Percentiles rank a stretch among this genome's conserved stretches.
These are phyloP conservation scores for Aeminium ludgeri DNA, from an alignment of 495 filamentous ascomycete species.

Conservation along the genomic window DNA sequence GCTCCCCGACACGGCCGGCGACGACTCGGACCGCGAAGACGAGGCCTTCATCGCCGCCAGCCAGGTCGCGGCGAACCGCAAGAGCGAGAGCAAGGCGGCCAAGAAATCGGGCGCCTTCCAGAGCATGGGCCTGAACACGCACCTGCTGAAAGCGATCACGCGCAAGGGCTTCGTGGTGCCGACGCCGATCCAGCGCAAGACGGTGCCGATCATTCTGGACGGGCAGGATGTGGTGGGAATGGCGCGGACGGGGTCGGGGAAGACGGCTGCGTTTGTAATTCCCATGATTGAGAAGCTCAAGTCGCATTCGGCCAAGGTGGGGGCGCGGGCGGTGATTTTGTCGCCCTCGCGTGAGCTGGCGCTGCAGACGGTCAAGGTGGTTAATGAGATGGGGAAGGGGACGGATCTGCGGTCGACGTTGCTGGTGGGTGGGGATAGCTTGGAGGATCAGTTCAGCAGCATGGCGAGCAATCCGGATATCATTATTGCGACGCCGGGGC, in stretches of 20 bases:
- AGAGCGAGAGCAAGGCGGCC: constrained; percentile 67
- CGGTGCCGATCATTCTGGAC: constrained; percentile 79
- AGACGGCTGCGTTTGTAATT: constrained; percentile 93
- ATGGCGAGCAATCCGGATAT: constrained; percentile 94
- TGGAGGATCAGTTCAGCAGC: constrained; percentile 87
- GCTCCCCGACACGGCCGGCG: too few species aligned
- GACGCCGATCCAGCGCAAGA: constrained; percentile 92
- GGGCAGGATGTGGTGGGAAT: constrained; percentile 89
- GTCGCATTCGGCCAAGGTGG: constrained; percentile 70
- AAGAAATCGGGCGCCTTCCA: constrained; percentile 97
- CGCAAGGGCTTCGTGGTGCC: constrained; percentile 89
- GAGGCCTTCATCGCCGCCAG: constrained; percentile 74
- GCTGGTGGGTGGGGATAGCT: constrained; percentile 81
- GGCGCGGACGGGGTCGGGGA: constrained; percentile 92
- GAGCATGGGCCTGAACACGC: constrained; percentile 73
- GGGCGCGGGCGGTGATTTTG: constrained; percentile 67
- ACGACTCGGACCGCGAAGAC: constrained; percentile 32
- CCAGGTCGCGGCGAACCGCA: constrained; percentile 74
- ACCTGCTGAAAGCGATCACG: constrained; percentile 72
- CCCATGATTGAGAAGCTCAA: constrained; percentile 93
- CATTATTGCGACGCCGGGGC: constrained; percentile 87
- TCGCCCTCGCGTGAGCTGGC: constrained; percentile 88
- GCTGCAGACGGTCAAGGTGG: constrained; percentile 85
- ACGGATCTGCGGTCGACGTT: constrained; percentile 79
- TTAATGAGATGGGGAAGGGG: constrained; percentile 80